Evolutionary conservation across 1,284 basidiomycete genomes (phyloP), one percentile per base, ranked within the genome.

Genomic region (Fomitopsis pinicola): DNA sequence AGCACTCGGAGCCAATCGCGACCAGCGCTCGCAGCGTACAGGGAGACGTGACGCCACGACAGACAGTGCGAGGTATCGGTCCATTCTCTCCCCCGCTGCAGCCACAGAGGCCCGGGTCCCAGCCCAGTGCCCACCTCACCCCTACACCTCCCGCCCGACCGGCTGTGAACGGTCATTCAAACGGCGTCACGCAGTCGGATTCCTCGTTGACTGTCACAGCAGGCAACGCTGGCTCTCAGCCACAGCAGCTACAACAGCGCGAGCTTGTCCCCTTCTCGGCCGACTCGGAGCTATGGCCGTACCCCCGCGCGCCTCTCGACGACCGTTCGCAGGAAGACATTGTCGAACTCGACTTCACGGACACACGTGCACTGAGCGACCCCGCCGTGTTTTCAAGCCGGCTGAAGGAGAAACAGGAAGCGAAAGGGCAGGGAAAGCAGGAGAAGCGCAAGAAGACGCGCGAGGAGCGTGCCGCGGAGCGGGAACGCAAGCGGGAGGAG

Each of bases 321-420:
- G 72, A 67, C 55, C 72, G 67, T 52, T 65, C 75, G 12, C 59
- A 74, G 17, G 73, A 74, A 62, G 84, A 75, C 58, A 82, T 90
- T 26, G 80, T 90, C 6, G 88, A 90, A 70, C 81, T 90, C 53
- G 86, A 88, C 69, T 90, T 88, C 67, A 79, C 80, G 5, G 88
- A 90, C 58, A 90, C 81, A 48, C 84, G 86, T 59, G 83, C 84
- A 12, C 69, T 90, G 64, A 88, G 86, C 67, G 85, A 89, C 66
- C 81, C 82, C 1, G 78, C 79, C 46, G 77, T 79, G 5, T 86
- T 86, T 65, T 74, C 76, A 55, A 71, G 61, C 44, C 64, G 69
- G 64, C 70, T 72, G 66, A 73, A 74, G 66, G 68, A 72, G 62
- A 74, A 76, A 61, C 67, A 71, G 67, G 65, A 61, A 56, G 65